Evolutionary conservation across 108 stramenopile genomes (phyloP).

Genomic region (Nitzschia inconspicua): DNA sequence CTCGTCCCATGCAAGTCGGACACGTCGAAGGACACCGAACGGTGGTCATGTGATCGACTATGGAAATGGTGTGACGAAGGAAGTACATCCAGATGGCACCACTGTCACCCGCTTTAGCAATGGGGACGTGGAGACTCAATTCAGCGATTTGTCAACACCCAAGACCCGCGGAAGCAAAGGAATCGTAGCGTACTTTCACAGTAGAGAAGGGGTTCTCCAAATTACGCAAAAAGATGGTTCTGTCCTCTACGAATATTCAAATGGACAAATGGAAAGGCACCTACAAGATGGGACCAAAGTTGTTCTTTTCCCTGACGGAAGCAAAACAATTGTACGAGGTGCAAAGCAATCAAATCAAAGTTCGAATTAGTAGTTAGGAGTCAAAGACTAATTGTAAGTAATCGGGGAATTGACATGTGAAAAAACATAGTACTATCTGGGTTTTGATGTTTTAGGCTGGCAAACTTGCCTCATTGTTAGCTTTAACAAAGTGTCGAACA

Average conservation of each 20-base stretch:
- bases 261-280: conserved; percentile 51
- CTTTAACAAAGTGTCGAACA: too few species aligned
- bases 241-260: conserved; percentile 49
- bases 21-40: conserved; percentile 8
- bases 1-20: conserved; percentile 13
- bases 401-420: too few species aligned
- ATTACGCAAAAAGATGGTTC: conserved; percentile 29
- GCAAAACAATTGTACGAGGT: conserved; percentile 13
- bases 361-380: too few species aligned
- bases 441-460: too few species aligned
- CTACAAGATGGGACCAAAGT: conserved; percentile 44
- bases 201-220: conserved; percentile 30
- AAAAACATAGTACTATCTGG: too few species aligned
- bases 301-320: conserved; percentile 36
- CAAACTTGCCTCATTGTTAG: too few species aligned
- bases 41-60: conserved; percentile 36
- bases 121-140: conserved; percentile 69
- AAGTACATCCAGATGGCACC: conserved; percentile 53
- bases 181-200: conserved; percentile 30
- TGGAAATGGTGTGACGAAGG: conserved; percentile 65
- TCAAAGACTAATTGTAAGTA: too few species aligned
- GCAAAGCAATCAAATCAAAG: too few species aligned
- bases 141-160: conserved; percentile 9
- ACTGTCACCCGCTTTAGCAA: conserved; percentile 61
- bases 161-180: not conserved